Evolutionary conservation across 2,329 filamentous ascomycete species (phyloP).

Genomic region (Didymella segeticola): DNA sequence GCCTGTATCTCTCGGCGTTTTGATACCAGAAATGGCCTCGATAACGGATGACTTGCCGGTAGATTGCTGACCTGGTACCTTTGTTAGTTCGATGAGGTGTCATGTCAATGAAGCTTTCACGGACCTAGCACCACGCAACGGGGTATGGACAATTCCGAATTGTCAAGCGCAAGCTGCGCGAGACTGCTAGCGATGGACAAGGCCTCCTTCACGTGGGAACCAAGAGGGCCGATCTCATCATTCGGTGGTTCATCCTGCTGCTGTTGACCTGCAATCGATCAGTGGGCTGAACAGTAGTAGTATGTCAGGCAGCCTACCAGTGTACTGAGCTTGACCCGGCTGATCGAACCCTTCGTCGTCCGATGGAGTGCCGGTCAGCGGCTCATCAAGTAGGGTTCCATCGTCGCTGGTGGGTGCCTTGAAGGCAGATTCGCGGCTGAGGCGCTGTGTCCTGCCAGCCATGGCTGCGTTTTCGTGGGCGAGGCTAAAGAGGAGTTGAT

Average conservation of each 20-base stretch:
- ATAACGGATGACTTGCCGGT: conserved; percentile 77
- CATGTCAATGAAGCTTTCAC: background rate
- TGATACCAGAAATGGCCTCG: conserved; percentile 64
- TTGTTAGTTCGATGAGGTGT: too few species aligned
- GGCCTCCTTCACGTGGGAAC: conserved; percentile 67
- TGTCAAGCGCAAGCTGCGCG: conserved; percentile 74
- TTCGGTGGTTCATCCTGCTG: background rate
- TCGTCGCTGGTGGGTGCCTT: conserved; percentile 3
- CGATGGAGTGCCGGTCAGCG: background rate
- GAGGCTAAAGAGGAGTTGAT: background rate
- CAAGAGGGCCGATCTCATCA: conserved; percentile 53
- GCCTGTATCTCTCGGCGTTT: conserved; percentile 72
- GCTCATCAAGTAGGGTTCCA: background rate
- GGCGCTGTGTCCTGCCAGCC: conserved; percentile 2
- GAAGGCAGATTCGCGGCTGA: background rate
- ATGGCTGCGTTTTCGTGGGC: background rate
- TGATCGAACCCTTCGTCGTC: background rate
- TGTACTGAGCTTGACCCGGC: background rate
- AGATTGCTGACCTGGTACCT: conserved; percentile 70
- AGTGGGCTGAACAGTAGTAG: too few species aligned
- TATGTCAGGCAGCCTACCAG: too few species aligned
- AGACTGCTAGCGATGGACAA: conserved; percentile 70
- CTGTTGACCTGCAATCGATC: background rate
- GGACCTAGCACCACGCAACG: conserved; percentile 80
- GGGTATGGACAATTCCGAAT: conserved; percentile 70